These are phyloP conservation scores for Fagus crenata DNA, from an alignment of 306 rosid genomes.

Conservation along the genomic window DNA sequence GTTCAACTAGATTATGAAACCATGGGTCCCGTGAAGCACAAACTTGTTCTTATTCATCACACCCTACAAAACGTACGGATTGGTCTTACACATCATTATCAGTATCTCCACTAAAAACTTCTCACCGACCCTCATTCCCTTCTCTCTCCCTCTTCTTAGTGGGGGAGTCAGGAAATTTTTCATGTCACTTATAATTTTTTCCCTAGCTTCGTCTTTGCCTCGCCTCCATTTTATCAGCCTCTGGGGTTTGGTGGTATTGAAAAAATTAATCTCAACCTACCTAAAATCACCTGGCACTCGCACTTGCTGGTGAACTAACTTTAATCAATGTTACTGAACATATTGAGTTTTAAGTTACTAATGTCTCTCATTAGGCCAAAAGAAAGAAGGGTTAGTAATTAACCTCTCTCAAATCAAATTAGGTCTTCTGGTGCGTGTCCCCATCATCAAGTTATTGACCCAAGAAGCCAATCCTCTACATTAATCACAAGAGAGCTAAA, in stretches of 20 bases:
- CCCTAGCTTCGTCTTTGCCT: too few relatives aligned
- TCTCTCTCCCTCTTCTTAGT: background rate
- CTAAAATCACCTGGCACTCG: background rate
- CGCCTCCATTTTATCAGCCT: background rate
- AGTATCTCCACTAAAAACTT: background rate
- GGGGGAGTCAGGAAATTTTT: too few relatives aligned
- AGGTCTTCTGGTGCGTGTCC: background rate
- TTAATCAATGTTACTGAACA: background rate
- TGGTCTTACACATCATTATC: background rate
- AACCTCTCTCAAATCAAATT: background rate
- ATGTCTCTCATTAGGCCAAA: too few relatives aligned
- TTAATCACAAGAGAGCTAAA: background rate
- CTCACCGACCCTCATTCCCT: background rate
- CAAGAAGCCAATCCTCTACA: background rate
- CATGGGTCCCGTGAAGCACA: constrained; percentile 3
- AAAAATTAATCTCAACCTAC: background rate
- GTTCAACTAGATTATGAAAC: constrained; percentile 9
- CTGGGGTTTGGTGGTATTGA: too few relatives aligned
- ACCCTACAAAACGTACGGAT: background rate
- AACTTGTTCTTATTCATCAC: background rate
- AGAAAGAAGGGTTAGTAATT: too few relatives aligned
- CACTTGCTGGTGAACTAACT: background rate
- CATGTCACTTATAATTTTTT: too few relatives aligned
- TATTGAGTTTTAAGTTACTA: background rate
- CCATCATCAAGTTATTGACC: background rate